Evolutionary conservation across 345 rosid species (phyloP).

Genomic region (Angophora floribunda): DNA sequence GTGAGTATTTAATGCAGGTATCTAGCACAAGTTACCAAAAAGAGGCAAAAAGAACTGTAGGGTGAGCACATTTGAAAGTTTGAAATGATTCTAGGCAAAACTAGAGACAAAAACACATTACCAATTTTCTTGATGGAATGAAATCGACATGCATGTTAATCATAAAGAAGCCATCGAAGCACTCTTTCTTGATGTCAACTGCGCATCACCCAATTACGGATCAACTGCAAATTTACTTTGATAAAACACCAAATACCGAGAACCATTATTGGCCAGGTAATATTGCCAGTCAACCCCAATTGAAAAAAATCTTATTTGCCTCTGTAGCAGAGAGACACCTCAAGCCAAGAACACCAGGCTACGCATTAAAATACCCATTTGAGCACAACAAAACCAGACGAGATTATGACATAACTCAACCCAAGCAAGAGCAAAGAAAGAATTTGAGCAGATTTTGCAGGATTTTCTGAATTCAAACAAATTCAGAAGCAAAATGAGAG

Average conservation of each 20-base stretch:
- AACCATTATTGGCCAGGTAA: background rate
- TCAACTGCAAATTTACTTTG: background rate
- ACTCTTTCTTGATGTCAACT: background rate
- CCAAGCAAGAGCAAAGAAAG: background rate
- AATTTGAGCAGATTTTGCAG: background rate
- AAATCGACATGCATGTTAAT: background rate
- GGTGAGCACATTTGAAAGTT: background rate
- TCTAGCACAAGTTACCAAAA: background rate
- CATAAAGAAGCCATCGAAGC: background rate
- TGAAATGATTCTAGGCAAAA: background rate
- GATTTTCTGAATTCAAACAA: background rate
- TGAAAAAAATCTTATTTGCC: background rate
- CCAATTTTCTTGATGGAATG: background rate
- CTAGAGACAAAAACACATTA: background rate
- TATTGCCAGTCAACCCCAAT: background rate
- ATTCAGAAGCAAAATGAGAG: background rate
- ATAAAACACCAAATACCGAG: background rate
- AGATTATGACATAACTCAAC: background rate
- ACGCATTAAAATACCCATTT: background rate
- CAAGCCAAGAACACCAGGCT: background rate
- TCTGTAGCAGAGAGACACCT: background rate
- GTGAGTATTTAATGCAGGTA: background rate
- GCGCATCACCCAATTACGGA: background rate
- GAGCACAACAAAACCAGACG: background rate
- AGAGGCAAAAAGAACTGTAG: background rate